Evolutionary conservation across 1,284 basidiomycete genomes (phyloP).

Genomic region (Pseudozyma hubeiensis): DNA sequence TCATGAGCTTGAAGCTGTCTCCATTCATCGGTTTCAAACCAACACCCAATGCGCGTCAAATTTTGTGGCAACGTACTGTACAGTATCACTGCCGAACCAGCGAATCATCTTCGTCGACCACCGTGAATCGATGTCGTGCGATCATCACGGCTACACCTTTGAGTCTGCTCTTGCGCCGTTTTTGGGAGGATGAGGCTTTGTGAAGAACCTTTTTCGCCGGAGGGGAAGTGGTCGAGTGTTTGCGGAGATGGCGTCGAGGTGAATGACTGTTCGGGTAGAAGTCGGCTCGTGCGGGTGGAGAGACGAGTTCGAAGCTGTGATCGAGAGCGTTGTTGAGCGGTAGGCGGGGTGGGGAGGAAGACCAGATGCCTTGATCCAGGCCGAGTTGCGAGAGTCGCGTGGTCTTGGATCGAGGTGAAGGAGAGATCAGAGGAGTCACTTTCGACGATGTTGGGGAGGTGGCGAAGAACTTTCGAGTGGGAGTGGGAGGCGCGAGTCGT

Average conservation of each 20-base stretch:
- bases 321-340: conserved; percentile 2
- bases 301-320: conserved; percentile 11
- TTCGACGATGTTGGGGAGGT: background rate
- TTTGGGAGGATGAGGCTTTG: conserved; percentile 22
- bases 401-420: conserved; percentile 13
- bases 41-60: background rate
- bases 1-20: no score
- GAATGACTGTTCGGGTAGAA: background rate
- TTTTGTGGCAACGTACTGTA: no score
- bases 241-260: no score
- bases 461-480: no score
- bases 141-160: conserved; percentile 41
- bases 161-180: conserved; percentile 35
- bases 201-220: conserved; percentile 20
- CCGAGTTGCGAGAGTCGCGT: conserved; percentile 22
- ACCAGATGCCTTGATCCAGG: conserved; percentile 39
- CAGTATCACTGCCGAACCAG: conserved; percentile 4
- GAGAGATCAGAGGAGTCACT: background rate
- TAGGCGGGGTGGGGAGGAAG: conserved; percentile 21
- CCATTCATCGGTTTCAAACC: no score
- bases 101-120: conserved; percentile 46
- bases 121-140: conserved; percentile 33
- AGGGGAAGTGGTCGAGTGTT: background rate
- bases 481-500: background rate
- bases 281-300: background rate